Evolutionary conservation across 495 filamentous ascomycete genomes (phyloP).

Genomic region (Penicillium chermesinum): DNA sequence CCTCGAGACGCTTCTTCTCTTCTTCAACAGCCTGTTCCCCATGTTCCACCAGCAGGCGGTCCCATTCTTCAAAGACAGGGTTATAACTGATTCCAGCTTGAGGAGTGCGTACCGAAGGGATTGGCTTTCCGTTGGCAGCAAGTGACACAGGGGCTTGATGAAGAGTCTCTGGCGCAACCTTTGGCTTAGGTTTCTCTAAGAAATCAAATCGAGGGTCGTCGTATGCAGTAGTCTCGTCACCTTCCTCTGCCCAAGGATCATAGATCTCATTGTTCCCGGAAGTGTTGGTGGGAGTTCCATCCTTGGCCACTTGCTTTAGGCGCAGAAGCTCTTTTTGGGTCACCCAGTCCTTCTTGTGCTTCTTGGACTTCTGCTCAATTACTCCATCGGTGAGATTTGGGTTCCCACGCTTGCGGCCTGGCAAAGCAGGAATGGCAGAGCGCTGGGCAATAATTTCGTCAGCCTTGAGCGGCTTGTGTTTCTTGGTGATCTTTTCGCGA

Average conservation of each 20-base stretch:
- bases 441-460: slow-evolving; percentile 87
- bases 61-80: slow-evolving; percentile 78
- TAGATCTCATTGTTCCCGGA: slow-evolving; percentile 50
- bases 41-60: slow-evolving; percentile 63
- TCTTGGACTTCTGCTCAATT: slow-evolving; percentile 63
- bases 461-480: slow-evolving; percentile 70
- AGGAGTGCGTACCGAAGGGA: slow-evolving; percentile 75
- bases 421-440: slow-evolving; percentile 72
- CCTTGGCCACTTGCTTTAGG: slow-evolving; percentile 70
- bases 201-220: slow-evolving; percentile 54
- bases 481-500: slow-evolving; percentile 55
- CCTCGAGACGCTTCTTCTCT: slow-evolving; percentile 70
- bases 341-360: slow-evolving; percentile 66
- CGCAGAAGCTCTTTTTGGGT: slow-evolving; percentile 73
- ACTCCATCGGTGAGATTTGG: slow-evolving; percentile 58
- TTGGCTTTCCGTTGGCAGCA: slow-evolving; percentile 64
- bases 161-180: slow-evolving; percentile 70
- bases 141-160: slow-evolving; percentile 73
- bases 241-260: slow-evolving; percentile 70
- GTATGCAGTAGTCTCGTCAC: slow-evolving; percentile 31
- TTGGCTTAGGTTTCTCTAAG: slow-evolving; percentile 55
- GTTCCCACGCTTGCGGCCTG: slow-evolving; percentile 65
- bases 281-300: slow-evolving; percentile 55
- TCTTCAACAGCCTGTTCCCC: slow-evolving; percentile 72
- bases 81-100: slow-evolving; percentile 87